Evolutionary conservation across 805 yeast genomes (phyloP).

Genomic region (Wickerhamomyces rabaulensis): DNA sequence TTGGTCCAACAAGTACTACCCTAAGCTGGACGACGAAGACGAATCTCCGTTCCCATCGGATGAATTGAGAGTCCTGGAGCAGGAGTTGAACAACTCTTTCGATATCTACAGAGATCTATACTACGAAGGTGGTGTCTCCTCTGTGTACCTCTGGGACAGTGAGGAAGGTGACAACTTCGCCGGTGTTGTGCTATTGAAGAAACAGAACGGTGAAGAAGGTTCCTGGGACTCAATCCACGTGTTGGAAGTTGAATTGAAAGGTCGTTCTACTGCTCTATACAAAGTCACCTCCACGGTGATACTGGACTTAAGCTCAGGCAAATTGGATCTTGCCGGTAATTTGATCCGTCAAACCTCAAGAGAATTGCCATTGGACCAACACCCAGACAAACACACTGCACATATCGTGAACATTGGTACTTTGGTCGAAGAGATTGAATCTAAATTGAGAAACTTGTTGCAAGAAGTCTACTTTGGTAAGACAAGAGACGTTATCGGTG

Average conservation of each 20-base stretch:
- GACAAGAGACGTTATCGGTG: slow-evolving; percentile 81
- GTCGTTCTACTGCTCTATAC: slow-evolving; percentile 39
- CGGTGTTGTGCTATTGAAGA: slow-evolving; percentile 85
- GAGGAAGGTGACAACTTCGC: slow-evolving; percentile 71
- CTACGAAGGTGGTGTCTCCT: slow-evolving; percentile 90
- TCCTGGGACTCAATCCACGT: slow-evolving; percentile 94
- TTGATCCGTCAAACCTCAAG: slow-evolving; percentile 79
- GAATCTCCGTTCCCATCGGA: slow-evolving; percentile 76
- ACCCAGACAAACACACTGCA: slow-evolving; percentile 35
- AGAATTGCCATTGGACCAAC: slow-evolving; percentile 33
- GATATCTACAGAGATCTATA: slow-evolving; percentile 90
- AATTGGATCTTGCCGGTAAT: slow-evolving; percentile 65
- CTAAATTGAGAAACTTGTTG: slow-evolving; percentile 76
- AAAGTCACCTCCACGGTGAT: slow-evolving; percentile 85
- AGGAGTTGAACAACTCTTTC: slow-evolving; percentile 81
- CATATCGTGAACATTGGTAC: slow-evolving; percentile 86
- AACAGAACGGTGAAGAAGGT: slow-evolving; percentile 35
- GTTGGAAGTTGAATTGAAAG: slow-evolving; percentile 56
- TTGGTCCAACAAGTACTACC: slow-evolving; percentile 74
- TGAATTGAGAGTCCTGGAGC: slow-evolving; percentile 66
- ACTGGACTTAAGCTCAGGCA: slow-evolving; percentile 47
- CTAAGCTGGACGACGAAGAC: slow-evolving; percentile 44
- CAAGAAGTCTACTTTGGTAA: slow-evolving; percentile 96
- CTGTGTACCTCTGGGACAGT: slow-evolving; percentile 89
- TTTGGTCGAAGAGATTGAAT: slow-evolving; percentile 82